These are phyloP conservation scores for Ganoderma multipileum DNA, from an alignment of 1,284 basidiomycete genomes.

Conservation along the genomic window DNA sequence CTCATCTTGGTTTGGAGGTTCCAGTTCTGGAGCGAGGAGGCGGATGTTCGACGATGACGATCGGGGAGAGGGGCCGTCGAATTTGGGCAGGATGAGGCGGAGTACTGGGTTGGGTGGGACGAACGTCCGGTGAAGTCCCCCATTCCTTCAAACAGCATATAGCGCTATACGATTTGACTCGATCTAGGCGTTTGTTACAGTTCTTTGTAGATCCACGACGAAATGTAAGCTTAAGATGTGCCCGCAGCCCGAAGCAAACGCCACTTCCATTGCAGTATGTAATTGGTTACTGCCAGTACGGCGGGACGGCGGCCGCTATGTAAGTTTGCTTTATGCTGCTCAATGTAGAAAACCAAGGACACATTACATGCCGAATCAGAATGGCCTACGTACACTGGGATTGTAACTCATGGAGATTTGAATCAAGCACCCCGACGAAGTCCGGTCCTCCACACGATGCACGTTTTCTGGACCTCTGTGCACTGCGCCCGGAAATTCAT, in stretches of 20 bases:
- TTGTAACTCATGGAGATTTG: neutral
- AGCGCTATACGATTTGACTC: neutral
- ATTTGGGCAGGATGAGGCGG: constrained; percentile 66
- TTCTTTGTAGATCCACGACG: neutral
- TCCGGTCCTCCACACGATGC: neutral
- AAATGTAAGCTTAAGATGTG: neutral
- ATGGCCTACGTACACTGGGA: too few species aligned
- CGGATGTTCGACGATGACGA: constrained; percentile 48
- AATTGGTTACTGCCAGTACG: neutral
- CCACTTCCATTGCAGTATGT: neutral
- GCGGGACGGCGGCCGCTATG: too few species aligned
- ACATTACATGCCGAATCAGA: neutral
- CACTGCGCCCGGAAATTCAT: neutral
- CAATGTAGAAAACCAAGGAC: neutral
- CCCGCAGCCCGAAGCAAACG: too few species aligned
- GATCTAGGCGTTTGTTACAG: neutral
- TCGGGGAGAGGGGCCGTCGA: constrained; percentile 73
- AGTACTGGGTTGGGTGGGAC: constrained; percentile 79
- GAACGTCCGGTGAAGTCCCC: constrained; percentile 49
- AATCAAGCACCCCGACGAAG: neutral
- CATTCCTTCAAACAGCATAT: neutral
- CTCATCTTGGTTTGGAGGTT: constrained; percentile 17
- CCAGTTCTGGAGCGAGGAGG: constrained; percentile 13
- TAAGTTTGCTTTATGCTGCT: neutral
- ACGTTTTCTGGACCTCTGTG: neutral